Evolutionary conservation across 2,329 filamentous ascomycete genomes (phyloP).

Genomic region (Amesomyces nigricolor): DNA sequence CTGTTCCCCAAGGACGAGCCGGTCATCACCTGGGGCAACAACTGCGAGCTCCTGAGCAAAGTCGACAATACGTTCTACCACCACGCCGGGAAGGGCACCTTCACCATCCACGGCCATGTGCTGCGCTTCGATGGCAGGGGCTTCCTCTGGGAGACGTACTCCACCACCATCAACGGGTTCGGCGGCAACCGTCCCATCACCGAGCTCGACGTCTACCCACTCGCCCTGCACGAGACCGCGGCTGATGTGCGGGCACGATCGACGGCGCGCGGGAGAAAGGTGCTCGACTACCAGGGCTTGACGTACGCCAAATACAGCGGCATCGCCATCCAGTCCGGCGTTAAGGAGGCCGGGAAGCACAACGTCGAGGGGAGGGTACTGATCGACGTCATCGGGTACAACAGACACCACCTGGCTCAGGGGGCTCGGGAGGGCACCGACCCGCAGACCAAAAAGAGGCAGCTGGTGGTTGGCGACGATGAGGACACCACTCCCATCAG

Average conservation of each 20-base stretch:
- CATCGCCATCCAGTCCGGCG: slow-evolving; percentile 31
- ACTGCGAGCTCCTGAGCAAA: slow-evolving; percentile 39
- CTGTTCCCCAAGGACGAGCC: slow-evolving; percentile 38
- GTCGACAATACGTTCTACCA: slow-evolving; percentile 34
- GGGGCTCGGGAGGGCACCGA: slow-evolving; percentile 35
- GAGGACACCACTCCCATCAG: not conserved
- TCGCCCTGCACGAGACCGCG: slow-evolving; percentile 31
- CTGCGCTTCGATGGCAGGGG: slow-evolving; percentile 37
- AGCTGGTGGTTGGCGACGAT: slow-evolving; percentile 3
- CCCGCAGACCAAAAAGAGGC: slow-evolving; percentile 26
- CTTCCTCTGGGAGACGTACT: slow-evolving; percentile 37
- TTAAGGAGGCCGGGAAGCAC: slow-evolving; percentile 27
- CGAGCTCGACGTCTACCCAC: slow-evolving; percentile 37
- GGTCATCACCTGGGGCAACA: slow-evolving; percentile 36
- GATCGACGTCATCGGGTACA: slow-evolving; percentile 38
- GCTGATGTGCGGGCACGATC: slow-evolving; percentile 30
- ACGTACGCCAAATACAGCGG: slow-evolving; percentile 39
- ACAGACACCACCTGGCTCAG: slow-evolving; percentile 36
- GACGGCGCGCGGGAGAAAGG: slow-evolving; percentile 34
- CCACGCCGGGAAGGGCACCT: slow-evolving; percentile 5
- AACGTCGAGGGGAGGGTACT: slow-evolving; percentile 39
- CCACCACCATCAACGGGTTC: slow-evolving; percentile 32
- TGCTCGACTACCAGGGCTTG: slow-evolving; percentile 39
- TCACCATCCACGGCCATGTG: slow-evolving; percentile 32
- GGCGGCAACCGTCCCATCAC: slow-evolving; percentile 37